These are phyloP conservation scores for Fusarium sp. DNA, from an alignment of 2,329 filamentous ascomycete species.

Conservation along the genomic window DNA sequence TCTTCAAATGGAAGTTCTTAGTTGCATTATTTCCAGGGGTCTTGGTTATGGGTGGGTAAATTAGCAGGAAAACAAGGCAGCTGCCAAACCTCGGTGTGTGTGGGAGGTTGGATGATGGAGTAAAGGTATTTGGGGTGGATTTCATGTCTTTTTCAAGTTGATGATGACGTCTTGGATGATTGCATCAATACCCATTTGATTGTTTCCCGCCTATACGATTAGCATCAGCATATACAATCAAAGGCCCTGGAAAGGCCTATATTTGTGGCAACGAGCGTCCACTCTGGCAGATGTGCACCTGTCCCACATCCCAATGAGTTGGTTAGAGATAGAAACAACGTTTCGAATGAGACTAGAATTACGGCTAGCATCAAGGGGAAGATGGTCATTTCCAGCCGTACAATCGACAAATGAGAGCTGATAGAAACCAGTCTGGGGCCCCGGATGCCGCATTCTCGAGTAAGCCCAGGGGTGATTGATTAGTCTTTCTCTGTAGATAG, in stretches of 20 bases:
- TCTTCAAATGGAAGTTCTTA: slow-evolving; percentile 1
- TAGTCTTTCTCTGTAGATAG: not conserved
- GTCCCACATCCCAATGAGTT: not conserved
- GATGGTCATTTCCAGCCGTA: not conserved
- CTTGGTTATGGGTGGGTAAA: slow-evolving; percentile 11
- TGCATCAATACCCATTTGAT: slow-evolving; percentile 38
- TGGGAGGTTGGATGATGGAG: slow-evolving; percentile 8
- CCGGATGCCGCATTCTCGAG: not conserved
- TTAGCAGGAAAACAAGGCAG: slow-evolving; percentile 11
- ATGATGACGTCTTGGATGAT: slow-evolving; percentile 35
- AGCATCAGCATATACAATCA: slow-evolving; percentile 11
- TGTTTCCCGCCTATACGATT: slow-evolving; percentile 16
- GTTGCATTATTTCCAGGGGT: slow-evolving; percentile 7
- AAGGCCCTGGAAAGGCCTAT: not conserved
- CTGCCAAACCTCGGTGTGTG: not conserved
- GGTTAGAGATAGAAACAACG: not conserved
- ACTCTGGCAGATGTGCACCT: not conserved
- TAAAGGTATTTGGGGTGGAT: slow-evolving; percentile 18
- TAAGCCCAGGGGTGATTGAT: not conserved
- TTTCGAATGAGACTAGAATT: not conserved
- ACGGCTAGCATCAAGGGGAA: not conserved
- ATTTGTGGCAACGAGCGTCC: not conserved
- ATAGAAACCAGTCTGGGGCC: not conserved
- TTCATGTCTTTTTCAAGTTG: slow-evolving; percentile 20
- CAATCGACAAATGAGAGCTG: not conserved